A percentile compares a stretch with the other conserved stretches of the same genome.
Evolutionary conservation across 2,329 filamentous ascomycete genomes (phyloP).

Genomic region (Cercospora citrullina): DNA sequence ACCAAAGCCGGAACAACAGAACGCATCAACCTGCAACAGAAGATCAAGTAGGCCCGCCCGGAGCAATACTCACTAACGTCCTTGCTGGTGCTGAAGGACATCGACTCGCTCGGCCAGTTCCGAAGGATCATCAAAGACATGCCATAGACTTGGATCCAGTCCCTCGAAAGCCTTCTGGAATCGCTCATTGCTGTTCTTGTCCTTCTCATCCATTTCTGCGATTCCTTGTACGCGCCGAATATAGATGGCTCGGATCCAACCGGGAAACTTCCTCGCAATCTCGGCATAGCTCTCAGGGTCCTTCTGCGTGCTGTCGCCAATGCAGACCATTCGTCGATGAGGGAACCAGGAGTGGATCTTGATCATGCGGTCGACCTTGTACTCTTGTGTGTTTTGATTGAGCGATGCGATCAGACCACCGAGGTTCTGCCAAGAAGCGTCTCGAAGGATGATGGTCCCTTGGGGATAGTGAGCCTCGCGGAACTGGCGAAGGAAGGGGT

Average conservation of each 20-base stretch:
- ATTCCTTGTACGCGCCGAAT: slow-evolving; percentile 81
- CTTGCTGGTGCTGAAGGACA: slow-evolving; percentile 29
- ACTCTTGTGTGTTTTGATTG: slow-evolving; percentile 77
- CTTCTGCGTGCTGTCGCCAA: slow-evolving; percentile 88
- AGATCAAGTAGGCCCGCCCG: neutral
- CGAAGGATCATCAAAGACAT: slow-evolving; percentile 74
- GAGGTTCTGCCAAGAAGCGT: slow-evolving; percentile 82
- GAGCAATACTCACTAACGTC: slow-evolving; percentile 20
- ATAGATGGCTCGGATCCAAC: slow-evolving; percentile 80
- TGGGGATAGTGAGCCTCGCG: slow-evolving; percentile 68
- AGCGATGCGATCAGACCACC: slow-evolving; percentile 75
- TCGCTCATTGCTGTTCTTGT: slow-evolving; percentile 63
- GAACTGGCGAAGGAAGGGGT: slow-evolving; percentile 80
- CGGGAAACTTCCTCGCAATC: slow-evolving; percentile 66
- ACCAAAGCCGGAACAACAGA: neutral
- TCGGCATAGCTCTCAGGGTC: slow-evolving; percentile 90
- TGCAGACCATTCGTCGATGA: slow-evolving; percentile 72
- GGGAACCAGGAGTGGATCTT: slow-evolving; percentile 81
- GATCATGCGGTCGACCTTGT: slow-evolving; percentile 78
- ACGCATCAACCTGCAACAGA: slow-evolving; percentile 3
- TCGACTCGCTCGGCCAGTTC: slow-evolving; percentile 56
- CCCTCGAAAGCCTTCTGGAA: slow-evolving; percentile 82
- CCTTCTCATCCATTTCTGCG: slow-evolving; percentile 71
- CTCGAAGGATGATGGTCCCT: slow-evolving; percentile 80
- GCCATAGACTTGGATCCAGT: slow-evolving; percentile 71